Conservation (phyloP, 441 rosid species). For the Viola pubescens region DNA sequence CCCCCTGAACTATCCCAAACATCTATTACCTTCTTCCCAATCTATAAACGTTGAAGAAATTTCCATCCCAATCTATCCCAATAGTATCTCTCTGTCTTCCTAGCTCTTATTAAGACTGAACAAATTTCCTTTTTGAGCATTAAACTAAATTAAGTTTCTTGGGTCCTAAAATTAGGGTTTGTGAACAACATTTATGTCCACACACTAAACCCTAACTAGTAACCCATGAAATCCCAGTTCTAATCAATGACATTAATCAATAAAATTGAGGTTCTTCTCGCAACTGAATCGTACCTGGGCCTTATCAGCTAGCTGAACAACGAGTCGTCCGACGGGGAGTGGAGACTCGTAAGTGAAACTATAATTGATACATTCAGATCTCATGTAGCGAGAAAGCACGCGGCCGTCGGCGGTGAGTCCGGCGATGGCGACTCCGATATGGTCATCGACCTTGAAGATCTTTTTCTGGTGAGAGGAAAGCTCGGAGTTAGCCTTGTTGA, state of each 20-base stretch:
- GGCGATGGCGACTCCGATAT: constrained; percentile 91
- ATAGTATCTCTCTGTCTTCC: too few species aligned
- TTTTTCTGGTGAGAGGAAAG: constrained; percentile 95
- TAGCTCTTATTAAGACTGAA: too few species aligned
- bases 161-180: too few species aligned
- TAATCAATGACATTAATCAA: background rate
- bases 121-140: too few species aligned
- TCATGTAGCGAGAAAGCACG: constrained; percentile 89
- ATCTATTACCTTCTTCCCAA: too few species aligned
- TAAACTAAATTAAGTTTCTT: too few species aligned
- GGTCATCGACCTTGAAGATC: constrained; percentile 97
- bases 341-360: constrained; percentile 80
- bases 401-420: constrained; percentile 98
- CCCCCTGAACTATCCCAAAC: too few species aligned
- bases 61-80: too few species aligned
- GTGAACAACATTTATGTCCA: too few species aligned
- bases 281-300: constrained; percentile 57
- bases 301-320: constrained; percentile 93
- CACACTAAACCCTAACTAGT: background rate
- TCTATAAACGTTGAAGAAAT: too few species aligned
- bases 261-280: too few species aligned
- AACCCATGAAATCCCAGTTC: background rate
- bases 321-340: constrained; percentile 92
- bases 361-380: constrained; percentile 86
- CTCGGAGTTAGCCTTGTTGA: constrained; percentile 86